Percentiles rank a stretch among this genome's conserved stretches.
These are phyloP conservation scores for Russula lepida DNA, from an alignment of 768 basidiomycete genomes.

Conservation along the genomic window DNA sequence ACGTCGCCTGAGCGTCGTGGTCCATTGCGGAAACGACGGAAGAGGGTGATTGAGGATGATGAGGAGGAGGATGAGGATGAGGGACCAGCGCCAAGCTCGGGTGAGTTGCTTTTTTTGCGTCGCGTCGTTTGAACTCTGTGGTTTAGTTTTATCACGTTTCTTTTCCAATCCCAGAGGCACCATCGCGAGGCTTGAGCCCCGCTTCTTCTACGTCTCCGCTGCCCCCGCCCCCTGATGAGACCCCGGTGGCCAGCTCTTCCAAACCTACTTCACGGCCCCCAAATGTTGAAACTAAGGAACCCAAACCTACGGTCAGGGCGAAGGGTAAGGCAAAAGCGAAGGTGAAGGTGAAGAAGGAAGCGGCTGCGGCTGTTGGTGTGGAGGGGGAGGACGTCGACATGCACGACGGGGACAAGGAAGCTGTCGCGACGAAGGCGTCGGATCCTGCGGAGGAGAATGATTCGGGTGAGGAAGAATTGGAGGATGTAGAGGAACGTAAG, in stretches of 20 bases:
- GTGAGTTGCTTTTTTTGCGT: background rate
- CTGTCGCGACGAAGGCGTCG: slow-evolving; percentile 23
- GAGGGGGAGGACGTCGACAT: slow-evolving; percentile 18
- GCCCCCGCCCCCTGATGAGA: background rate
- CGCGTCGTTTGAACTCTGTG: background rate
- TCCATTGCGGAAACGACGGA: slow-evolving; percentile 41
- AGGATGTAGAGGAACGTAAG: slow-evolving; percentile 36
- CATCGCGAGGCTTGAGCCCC: slow-evolving; percentile 4
- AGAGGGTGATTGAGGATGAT: slow-evolving; percentile 47
- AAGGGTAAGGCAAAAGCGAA: slow-evolving; percentile 17
- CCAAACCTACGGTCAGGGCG: slow-evolving; percentile 1
- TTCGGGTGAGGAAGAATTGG: slow-evolving; percentile 36
- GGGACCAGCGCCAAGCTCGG: slow-evolving; percentile 12
- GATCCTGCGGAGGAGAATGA: slow-evolving; percentile 26
- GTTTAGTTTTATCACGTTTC: too few species aligned
- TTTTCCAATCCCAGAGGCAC: slow-evolving; percentile 1
- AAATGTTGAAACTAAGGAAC: slow-evolving; percentile 4
- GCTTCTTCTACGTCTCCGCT: background rate
- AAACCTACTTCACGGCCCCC: background rate
- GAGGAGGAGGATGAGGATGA: slow-evolving; percentile 28
- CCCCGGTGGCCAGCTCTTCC: background rate
- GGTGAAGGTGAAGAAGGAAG: slow-evolving; percentile 14
- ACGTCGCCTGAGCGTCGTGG: slow-evolving; percentile 24
- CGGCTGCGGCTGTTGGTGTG: background rate
- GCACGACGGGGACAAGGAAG: slow-evolving; percentile 15